phyloP scores from a whole-genome alignment of 495 filamentous ascomycete species.

The Lophiotrema nucula region DNA sequence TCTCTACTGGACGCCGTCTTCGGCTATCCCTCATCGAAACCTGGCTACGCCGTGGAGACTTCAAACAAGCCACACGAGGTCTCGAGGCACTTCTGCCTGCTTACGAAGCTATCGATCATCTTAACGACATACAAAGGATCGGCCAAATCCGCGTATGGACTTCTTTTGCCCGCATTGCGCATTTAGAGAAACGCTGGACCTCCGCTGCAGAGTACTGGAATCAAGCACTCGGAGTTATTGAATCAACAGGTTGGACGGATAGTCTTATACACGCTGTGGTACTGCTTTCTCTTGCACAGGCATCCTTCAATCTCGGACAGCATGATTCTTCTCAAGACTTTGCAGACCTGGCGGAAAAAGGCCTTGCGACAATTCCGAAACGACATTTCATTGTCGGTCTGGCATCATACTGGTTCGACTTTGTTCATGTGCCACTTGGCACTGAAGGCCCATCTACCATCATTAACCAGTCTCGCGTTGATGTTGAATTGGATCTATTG shows the following conservation, averaged over 20 bases:
- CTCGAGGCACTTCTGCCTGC: not conserved
- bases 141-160: not conserved
- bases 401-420: conserved; percentile 1
- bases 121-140: not conserved
- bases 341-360: not conserved
- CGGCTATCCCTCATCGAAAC: not conserved
- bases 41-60: not conserved
- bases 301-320: not conserved
- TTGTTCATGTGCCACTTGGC: not conserved
- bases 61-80: not conserved
- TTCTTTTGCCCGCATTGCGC: not conserved
- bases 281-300: not conserved
- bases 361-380: not conserved
- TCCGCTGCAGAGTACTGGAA: not conserved
- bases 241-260: not conserved
- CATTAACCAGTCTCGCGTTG: too few species aligned
- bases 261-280: not conserved
- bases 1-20: not conserved
- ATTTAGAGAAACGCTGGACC: not conserved
- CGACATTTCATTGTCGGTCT: not conserved
- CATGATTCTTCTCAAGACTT: not conserved
- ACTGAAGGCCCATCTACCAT: too few species aligned
- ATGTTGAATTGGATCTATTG: too few species aligned
- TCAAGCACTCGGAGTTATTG: not conserved
- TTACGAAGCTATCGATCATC: not conserved